Conservation (phyloP, 352 stramenopile species). For the Phytophthora ramorum region DNA sequence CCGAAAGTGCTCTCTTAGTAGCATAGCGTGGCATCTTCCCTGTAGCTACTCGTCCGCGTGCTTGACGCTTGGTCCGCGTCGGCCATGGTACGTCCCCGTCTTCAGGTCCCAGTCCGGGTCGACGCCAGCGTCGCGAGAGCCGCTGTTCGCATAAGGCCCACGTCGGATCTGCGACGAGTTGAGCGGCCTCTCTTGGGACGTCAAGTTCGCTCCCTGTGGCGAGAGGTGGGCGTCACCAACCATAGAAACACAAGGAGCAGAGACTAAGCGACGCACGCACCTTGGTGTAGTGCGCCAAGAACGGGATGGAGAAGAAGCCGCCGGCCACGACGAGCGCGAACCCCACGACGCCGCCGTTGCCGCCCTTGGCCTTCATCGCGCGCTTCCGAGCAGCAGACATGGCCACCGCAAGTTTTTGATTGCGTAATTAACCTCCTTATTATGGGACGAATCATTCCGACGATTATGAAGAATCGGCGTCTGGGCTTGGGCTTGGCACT, state of each 20-base stretch:
- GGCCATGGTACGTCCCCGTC: constrained; percentile 69
- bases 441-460: not conserved
- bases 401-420: not conserved
- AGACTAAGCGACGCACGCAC: constrained; percentile 22
- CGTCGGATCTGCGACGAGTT: constrained; percentile 81
- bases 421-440: not conserved
- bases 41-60: constrained; percentile 12
- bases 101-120: constrained; percentile 86
- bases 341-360: constrained; percentile 51
- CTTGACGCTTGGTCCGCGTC: constrained; percentile 46
- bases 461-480: not conserved
- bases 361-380: constrained; percentile 33
- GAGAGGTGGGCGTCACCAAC: not conserved
- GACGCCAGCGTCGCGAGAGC: constrained; percentile 75
- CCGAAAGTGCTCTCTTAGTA: not conserved
- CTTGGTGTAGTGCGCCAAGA: constrained; percentile 74
- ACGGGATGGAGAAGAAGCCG: constrained; percentile 82
- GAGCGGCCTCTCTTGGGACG: constrained; percentile 61
- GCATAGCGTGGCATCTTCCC: not conserved
- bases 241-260: not conserved
- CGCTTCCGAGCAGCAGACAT: constrained; percentile 29
- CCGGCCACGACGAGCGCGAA: constrained; percentile 55
- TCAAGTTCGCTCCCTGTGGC: constrained; percentile 61
- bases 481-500: not conserved
- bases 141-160: constrained; percentile 83